phyloP scores from a whole-genome alignment of 345 rosid genomes.

The Turnera subulata region DNA sequence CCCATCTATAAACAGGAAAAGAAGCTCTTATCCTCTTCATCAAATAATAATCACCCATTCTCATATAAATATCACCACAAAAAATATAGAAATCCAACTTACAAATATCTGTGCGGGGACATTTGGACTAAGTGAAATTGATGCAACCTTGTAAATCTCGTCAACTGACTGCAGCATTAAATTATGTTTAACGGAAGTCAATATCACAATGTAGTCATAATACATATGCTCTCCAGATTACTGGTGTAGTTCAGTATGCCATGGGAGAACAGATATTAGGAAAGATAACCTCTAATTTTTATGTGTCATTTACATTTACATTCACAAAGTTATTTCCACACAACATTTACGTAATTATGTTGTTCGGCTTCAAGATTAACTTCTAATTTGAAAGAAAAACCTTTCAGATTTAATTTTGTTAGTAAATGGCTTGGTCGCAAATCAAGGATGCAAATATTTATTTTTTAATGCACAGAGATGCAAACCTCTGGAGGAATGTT shows the following conservation, averaged over 20 bases:
- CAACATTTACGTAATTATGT: neutral
- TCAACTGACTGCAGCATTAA: constrained; percentile 70
- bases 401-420: constrained; percentile 5
- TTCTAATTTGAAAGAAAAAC: neutral
- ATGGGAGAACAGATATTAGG: no score
- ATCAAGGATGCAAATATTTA: neutral
- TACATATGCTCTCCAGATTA: neutral
- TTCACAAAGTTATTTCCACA: no score
- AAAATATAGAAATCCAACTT: constrained; percentile 32
- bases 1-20: constrained; percentile 67
- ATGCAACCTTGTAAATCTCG: constrained; percentile 93
- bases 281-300: no score
- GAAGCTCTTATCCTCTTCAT: no score
- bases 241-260: neutral
- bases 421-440: constrained; percentile 8
- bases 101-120: constrained; percentile 98
- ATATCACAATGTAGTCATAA: no score
- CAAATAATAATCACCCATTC: no score
- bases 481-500: constrained; percentile 87
- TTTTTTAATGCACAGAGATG: constrained; percentile 1
- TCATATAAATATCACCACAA: constrained; percentile 2
- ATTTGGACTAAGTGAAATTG: constrained; percentile 88
- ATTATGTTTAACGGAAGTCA: constrained; percentile 9
- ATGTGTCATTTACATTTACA: no score
- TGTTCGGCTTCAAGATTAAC: neutral